phyloP scores from a whole-genome alignment of 306 rosid species.

The Erythrophleum fordii region DNA sequence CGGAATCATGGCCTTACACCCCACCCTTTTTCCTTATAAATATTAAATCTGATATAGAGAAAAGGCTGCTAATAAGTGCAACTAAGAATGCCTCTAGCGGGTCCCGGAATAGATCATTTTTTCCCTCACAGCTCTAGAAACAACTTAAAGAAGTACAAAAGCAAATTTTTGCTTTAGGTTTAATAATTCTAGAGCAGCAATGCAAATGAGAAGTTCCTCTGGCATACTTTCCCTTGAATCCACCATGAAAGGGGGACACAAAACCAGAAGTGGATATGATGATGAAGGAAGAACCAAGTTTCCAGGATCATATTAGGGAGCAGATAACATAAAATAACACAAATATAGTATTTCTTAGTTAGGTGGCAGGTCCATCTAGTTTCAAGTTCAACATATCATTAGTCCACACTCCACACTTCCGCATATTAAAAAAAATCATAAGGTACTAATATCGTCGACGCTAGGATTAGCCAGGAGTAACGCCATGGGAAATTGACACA shows the following conservation, averaged over 20 bases:
- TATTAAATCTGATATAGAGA: neutral
- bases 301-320: neutral
- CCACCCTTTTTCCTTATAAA: neutral
- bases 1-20: neutral
- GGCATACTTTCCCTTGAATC: neutral
- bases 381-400: neutral
- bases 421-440: conserved; percentile 6
- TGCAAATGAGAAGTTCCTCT: neutral
- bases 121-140: neutral
- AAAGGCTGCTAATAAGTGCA: neutral
- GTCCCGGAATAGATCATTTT: neutral
- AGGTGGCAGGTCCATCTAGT: neutral
- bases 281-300: neutral
- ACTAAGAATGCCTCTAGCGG: neutral
- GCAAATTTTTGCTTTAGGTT: neutral
- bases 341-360: neutral
- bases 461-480: neutral
- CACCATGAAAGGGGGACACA: neutral
- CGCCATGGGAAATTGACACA: neutral
- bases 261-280: neutral
- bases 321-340: neutral
- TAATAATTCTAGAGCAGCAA: neutral
- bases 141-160: neutral
- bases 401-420: neutral
- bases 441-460: neutral